These are phyloP conservation scores for Chytridium lagenaria DNA, from an alignment of 371 early-diverging fungal species.

Conservation along the genomic window DNA sequence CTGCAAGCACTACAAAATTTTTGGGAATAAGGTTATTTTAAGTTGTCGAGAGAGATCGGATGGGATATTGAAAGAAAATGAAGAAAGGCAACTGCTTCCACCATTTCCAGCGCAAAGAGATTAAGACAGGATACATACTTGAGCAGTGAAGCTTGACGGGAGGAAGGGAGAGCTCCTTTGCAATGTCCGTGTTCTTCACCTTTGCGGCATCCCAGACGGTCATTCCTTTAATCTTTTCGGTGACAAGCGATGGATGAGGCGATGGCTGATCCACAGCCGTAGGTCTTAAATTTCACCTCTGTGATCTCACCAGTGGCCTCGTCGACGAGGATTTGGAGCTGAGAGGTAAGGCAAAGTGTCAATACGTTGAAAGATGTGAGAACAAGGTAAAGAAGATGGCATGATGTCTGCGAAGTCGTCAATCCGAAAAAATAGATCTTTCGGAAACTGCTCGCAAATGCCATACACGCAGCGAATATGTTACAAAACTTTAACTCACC, in stretches of 20 bases:
- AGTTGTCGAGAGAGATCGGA: background rate
- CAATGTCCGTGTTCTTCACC: constrained; percentile 97
- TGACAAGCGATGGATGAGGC: constrained; percentile 93
- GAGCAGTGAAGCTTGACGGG: constrained; percentile 99
- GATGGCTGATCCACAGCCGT: constrained; percentile 99
- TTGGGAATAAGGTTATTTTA: constrained; percentile 1
- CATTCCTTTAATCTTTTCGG: constrained; percentile 95
- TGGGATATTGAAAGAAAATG: too few species aligned
- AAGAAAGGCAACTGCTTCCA: too few species aligned
- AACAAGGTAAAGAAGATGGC: too few species aligned
- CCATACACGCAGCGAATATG: too few species aligned
- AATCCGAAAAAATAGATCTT: too few species aligned
- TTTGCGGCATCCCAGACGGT: constrained; percentile 86
- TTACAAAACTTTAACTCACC: too few species aligned
- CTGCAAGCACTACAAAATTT: constrained; percentile 95
- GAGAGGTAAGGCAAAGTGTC: too few species aligned
- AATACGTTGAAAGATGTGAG: too few species aligned
- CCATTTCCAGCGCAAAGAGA: too few species aligned
- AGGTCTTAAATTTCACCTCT: constrained; percentile 99
- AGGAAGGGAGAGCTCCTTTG: constrained; percentile 93
- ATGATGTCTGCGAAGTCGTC: too few species aligned
- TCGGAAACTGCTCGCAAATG: too few species aligned
- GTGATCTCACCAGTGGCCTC: constrained; percentile 86
- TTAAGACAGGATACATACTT: constrained; percentile 71
- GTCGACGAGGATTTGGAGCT: constrained; percentile 95